These are phyloP conservation scores for Penicillium sp. DNA, from an alignment of 2,329 filamentous ascomycete genomes.

Conservation along the genomic window DNA sequence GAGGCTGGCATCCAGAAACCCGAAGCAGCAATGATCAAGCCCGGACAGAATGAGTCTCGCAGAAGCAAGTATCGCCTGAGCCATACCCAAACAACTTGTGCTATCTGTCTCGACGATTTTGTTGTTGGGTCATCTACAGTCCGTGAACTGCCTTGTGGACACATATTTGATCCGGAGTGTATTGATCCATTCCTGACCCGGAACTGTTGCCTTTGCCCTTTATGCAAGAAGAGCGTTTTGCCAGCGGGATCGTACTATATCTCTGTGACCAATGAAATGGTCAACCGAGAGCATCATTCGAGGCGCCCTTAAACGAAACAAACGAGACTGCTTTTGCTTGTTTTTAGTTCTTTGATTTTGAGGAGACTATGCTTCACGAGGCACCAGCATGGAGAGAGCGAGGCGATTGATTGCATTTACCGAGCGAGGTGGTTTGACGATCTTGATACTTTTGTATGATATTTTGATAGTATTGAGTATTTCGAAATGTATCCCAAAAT, in stretches of 20 bases:
- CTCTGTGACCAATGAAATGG: constrained; percentile 74
- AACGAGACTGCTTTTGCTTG: neutral
- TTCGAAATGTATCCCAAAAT: no score
- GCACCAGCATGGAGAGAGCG: neutral
- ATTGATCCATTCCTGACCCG: constrained; percentile 74
- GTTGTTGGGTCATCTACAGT: constrained; percentile 61
- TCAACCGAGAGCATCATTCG: constrained; percentile 66
- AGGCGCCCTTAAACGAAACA: constrained; percentile 26
- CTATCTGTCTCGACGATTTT: constrained; percentile 83
- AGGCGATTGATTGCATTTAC: neutral
- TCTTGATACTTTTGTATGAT: neutral
- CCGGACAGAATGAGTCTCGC: neutral
- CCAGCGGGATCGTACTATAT: constrained; percentile 58
- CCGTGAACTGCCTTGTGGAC: constrained; percentile 76
- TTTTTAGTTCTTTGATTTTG: neutral
- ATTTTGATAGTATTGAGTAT: neutral
- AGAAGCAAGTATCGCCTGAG: constrained; percentile 22
- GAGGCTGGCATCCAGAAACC: constrained; percentile 9
- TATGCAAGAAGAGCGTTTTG: constrained; percentile 78
- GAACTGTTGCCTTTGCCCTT: constrained; percentile 76
- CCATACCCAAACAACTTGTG: constrained; percentile 69
- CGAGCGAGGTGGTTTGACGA: neutral
- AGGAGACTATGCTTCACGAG: neutral
- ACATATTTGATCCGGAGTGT: constrained; percentile 88
- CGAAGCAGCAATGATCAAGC: constrained; percentile 11